Percentiles rank a stretch among this genome's conserved stretches.
phyloP scores from a whole-genome alignment of 192 early-diverging fungal species.

The Coemansia sp. region DNA sequence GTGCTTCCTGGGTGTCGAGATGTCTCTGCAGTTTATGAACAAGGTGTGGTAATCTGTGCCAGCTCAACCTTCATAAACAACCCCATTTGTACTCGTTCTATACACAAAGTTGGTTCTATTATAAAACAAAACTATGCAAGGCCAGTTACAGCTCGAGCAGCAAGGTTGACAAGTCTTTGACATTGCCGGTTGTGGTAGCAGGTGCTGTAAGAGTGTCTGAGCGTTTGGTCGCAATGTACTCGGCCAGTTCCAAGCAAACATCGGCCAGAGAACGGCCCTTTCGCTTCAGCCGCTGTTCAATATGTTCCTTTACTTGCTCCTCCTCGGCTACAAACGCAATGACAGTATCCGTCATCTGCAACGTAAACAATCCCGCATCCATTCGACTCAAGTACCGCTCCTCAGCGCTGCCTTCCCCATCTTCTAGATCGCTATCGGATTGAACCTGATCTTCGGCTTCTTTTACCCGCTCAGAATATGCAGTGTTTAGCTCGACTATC shows the following conservation, averaged over 20 bases:
- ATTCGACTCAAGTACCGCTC: constrained; percentile 68
- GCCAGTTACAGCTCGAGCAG: background rate
- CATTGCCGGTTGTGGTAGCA: background rate
- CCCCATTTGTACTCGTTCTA: background rate
- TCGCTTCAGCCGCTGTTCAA: constrained; percentile 30
- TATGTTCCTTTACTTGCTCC: constrained; percentile 6
- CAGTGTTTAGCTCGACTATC: constrained; percentile 71
- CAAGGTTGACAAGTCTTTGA: background rate
- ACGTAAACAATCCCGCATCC: constrained; percentile 77
- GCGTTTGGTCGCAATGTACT: constrained; percentile 21
- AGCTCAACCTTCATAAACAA: background rate
- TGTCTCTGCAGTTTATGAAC: constrained; percentile 53
- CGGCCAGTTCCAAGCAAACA: constrained; percentile 29
- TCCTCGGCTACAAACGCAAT: constrained; percentile 67
- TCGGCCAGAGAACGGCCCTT: constrained; percentile 26
- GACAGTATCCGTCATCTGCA: constrained; percentile 71
- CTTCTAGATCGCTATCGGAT: constrained; percentile 44
- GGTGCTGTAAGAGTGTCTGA: constrained; percentile 7
- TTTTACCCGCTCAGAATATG: constrained; percentile 65
- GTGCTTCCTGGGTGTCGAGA: constrained; percentile 68
- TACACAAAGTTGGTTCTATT: background rate
- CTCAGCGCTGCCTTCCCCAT: constrained; percentile 55
- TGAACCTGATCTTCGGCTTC: constrained; percentile 59
- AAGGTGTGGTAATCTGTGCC: constrained; percentile 29
- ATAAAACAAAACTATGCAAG: background rate